Base-by-base conservation (phyloP, 2,329 filamentous ascomycete genomes). In the Neocucurbitaria cava region DNA sequence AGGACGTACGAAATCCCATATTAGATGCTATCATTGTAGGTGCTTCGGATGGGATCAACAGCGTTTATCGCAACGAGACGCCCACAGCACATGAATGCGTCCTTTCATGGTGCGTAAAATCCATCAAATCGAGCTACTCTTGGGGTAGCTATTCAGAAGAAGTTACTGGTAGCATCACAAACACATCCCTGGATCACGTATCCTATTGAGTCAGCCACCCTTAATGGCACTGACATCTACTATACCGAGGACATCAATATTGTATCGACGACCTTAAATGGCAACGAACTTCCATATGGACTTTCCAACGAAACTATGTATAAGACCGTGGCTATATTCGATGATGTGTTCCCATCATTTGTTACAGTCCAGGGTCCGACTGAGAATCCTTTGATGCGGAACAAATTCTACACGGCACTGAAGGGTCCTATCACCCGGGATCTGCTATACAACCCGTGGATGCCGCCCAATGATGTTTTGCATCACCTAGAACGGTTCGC, bases 51-150 rank as follows among this genome's bases (percentile, higher is more conserved):
- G 59, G 60, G 1, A 0, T 39, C 8, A 28, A 33, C 0, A 48
- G 49, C 20, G 58, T 65, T 1, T 54, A 59, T 28, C 31, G 30
- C 1, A 49, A 58, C 11, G 28, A 56, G 3, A 41, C 41, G 0
- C 66, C 64, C 0, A 23, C 54, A 0, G 45, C 49, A 1, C 54
- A 59, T 2, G 64, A 69, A 46, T 69, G 66, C 21, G 33, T 65
- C 0, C 41, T 70, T 0, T 46, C 64, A 0, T 72, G 60, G 65
- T 72, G 68, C 43, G 59, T 68, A 1, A 54, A 70, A 28, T 66
- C 59, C 0, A 59, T 72, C 1, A 24, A 54, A 9, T 70, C 66
- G 0, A 51, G 62, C 0, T 71, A 68, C 31, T 21, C 26, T 2
- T 38, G 4, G 7, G 68, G 57, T 0, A 39, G 9, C 0, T 70